Conservation (phyloP, 106 monocot species). For the Platanthera zijinensis region DNA sequence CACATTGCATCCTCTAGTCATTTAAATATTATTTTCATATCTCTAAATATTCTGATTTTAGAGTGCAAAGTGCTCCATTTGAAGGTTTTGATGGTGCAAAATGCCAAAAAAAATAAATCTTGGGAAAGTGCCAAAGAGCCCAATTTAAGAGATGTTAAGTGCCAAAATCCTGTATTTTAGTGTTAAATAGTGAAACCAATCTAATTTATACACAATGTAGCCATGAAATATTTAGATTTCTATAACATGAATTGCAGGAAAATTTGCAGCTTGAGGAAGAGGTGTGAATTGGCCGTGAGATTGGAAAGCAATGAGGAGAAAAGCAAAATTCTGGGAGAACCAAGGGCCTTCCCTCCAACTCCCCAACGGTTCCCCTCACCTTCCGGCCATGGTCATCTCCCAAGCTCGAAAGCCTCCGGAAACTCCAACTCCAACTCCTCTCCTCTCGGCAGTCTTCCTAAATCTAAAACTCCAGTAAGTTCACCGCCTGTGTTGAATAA, state of each 20-base stretch:
- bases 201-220: too few relatives aligned
- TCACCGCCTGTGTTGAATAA: neutral
- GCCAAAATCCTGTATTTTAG: too few relatives aligned
- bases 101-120: too few relatives aligned
- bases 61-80: too few relatives aligned
- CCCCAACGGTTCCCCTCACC: slow-evolving; percentile 86
- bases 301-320: slow-evolving; percentile 15
- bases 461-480: slow-evolving; percentile 23
- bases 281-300: slow-evolving; percentile 8
- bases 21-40: too few relatives aligned
- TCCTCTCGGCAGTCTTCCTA: slow-evolving; percentile 33
- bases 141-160: too few relatives aligned
- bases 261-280: slow-evolving; percentile 7
- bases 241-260: neutral
- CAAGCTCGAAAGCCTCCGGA: slow-evolving; percentile 17
- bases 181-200: too few relatives aligned
- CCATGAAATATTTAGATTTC: neutral
- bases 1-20: too few relatives aligned
- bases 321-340: slow-evolving; percentile 30
- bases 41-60: too few relatives aligned
- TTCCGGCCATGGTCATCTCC: slow-evolving; percentile 18
- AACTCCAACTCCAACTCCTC: slow-evolving; percentile 33
- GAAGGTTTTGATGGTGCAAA: too few relatives aligned
- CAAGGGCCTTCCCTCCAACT: slow-evolving; percentile 74
- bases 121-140: too few relatives aligned